These are phyloP conservation scores for Skeletonema marinoi DNA, from an alignment of 108 stramenopile genomes.

Conservation along the genomic window DNA sequence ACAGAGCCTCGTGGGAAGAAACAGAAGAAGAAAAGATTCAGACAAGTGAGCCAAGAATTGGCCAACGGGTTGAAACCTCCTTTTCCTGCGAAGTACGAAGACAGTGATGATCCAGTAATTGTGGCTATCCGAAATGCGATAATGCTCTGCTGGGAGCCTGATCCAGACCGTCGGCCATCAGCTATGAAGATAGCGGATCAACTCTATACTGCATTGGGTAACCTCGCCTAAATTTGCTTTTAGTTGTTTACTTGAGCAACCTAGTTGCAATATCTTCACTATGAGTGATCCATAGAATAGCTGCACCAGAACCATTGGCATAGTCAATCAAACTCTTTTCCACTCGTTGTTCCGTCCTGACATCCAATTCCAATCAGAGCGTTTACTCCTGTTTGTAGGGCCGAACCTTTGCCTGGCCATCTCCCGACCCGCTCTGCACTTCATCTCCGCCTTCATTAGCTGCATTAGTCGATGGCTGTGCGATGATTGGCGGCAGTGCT, in stretches of 20 bases:
- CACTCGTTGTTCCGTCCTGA: conserved; percentile 23
- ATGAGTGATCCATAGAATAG: conserved; percentile 49
- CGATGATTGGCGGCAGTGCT: too few species aligned
- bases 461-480: too few species aligned
- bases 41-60: conserved; percentile 14
- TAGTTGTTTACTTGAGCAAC: conserved; percentile 7
- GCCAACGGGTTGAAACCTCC: neutral
- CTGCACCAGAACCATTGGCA: conserved; percentile 15
- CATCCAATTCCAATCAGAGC: conserved; percentile 22
- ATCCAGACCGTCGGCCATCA: conserved; percentile 12
- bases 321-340: conserved; percentile 46
- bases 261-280: conserved; percentile 55
- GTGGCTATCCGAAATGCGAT: conserved; percentile 58
- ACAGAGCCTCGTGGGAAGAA: conserved; percentile 55
- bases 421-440: too few species aligned
- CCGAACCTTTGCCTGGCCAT: too few species aligned
- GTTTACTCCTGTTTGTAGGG: too few species aligned
- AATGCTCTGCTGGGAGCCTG: conserved; percentile 47
- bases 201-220: neutral
- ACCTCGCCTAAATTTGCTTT: neutral
- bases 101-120: conserved; percentile 27
- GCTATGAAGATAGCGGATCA: neutral
- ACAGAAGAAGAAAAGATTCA: conserved; percentile 42
- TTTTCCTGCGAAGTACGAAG: conserved; percentile 25
- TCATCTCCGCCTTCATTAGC: too few species aligned